phyloP scores from a whole-genome alignment of 495 filamentous ascomycete genomes.

The Sporormia fimetaria region DNA sequence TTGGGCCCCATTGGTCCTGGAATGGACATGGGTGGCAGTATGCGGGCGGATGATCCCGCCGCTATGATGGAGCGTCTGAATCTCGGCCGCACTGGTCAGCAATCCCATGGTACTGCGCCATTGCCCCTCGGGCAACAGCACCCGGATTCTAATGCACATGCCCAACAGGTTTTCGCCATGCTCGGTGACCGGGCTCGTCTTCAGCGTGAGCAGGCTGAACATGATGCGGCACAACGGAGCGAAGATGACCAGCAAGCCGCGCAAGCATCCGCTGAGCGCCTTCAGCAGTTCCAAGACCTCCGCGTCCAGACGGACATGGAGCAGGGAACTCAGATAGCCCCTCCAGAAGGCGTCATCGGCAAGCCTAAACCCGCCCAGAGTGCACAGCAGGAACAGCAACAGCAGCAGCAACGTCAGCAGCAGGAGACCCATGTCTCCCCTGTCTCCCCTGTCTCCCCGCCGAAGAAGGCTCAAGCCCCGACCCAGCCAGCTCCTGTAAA shows the following conservation, averaged over 20 bases:
- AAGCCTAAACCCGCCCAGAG: constrained; percentile 6
- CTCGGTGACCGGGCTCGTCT: constrained; percentile 50
- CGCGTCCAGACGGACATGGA: constrained; percentile 43
- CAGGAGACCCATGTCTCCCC: too few relatives aligned
- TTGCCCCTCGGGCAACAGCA: constrained; percentile 43
- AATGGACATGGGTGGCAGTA: constrained; percentile 38
- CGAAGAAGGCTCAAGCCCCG: constrained; percentile 1
- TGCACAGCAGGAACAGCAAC: constrained; percentile 7
- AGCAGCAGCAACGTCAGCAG: too few relatives aligned
- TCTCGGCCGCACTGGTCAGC: constrained; percentile 42
- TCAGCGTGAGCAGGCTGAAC: constrained; percentile 53
- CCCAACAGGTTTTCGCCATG: constrained; percentile 49
- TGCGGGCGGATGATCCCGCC: constrained; percentile 50
- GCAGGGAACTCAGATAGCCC: constrained; percentile 3
- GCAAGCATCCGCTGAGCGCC: constrained; percentile 45
- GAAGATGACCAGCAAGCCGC: constrained; percentile 37
- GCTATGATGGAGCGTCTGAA: constrained; percentile 50
- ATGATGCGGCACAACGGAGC: constrained; percentile 37
- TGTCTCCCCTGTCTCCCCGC: constrained; percentile 19
- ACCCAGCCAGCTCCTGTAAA: constrained; percentile 5
- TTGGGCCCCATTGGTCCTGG: constrained; percentile 45
- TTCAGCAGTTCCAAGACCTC: constrained; percentile 53
- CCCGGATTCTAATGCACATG: constrained; percentile 40
- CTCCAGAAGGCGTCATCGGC: constrained; percentile 26
- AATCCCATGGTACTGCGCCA: constrained; percentile 41